Conservation (phyloP, 257 asterid species). For the Gentiana dahurica region DNA sequence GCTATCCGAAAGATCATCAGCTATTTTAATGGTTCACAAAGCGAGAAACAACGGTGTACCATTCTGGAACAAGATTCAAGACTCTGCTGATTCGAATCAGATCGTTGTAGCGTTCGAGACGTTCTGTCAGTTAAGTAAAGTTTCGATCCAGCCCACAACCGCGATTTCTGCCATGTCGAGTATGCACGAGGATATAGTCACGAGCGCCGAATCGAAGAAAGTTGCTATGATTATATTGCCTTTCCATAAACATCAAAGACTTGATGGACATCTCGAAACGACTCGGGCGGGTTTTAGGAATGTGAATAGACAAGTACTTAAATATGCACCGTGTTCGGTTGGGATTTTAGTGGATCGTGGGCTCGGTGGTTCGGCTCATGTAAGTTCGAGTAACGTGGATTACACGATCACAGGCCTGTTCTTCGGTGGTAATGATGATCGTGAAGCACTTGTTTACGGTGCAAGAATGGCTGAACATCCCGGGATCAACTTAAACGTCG, state of each 20-base stretch:
- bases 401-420: slow-evolving; percentile 24
- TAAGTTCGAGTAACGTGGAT: slow-evolving; percentile 40
- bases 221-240: slow-evolving; percentile 43
- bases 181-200: slow-evolving; percentile 43
- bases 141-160: slow-evolving; percentile 35
- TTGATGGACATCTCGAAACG: slow-evolving; percentile 40
- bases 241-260: slow-evolving; percentile 38
- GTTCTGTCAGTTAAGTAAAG: slow-evolving; percentile 33
- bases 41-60: slow-evolving; percentile 37
- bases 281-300: slow-evolving; percentile 29
- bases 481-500: slow-evolving; percentile 28
- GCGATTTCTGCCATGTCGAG: slow-evolving; percentile 32
- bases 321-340: slow-evolving; percentile 41
- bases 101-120: slow-evolving; percentile 38
- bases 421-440: slow-evolving; percentile 50
- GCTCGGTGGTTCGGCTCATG: slow-evolving; percentile 46
- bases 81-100: slow-evolving; percentile 20
- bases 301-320: slow-evolving; percentile 35
- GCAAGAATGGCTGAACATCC: slow-evolving; percentile 51
- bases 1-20: slow-evolving; percentile 50
- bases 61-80: slow-evolving; percentile 18
- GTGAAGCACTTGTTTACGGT: slow-evolving; percentile 46
- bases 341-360: slow-evolving; percentile 43
- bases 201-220: slow-evolving; percentile 26
- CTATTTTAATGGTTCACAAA: slow-evolving; percentile 51